Percentiles rank a stretch among this genome's conserved stretches.
Evolutionary conservation across 805 yeast species (phyloP).

Genomic region (Wickerhamomyces bovis): DNA sequence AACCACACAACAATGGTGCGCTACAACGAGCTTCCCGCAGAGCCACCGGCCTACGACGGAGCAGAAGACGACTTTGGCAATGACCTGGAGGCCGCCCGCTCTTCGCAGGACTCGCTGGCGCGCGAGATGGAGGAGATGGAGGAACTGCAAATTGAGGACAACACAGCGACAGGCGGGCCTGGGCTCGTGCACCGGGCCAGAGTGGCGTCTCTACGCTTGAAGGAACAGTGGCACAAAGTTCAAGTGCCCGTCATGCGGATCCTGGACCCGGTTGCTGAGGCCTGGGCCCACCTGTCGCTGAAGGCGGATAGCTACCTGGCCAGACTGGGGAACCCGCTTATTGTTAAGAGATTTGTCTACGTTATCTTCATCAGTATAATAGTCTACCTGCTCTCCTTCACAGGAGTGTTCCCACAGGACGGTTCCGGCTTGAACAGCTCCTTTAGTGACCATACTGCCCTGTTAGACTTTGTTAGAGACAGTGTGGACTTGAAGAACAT

Average conservation of each 20-base stretch:
- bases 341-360: conserved; percentile 71
- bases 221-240: background rate
- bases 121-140: conserved; percentile 26
- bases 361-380: conserved; percentile 57
- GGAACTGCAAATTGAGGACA: conserved; percentile 38
- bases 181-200: conserved; percentile 1
- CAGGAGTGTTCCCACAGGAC: conserved; percentile 47
- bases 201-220: background rate
- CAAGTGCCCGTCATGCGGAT: conserved; percentile 20
- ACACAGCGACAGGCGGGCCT: conserved; percentile 1
- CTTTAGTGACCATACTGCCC: conserved; percentile 52
- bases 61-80: background rate
- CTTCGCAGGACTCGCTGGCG: conserved; percentile 3
- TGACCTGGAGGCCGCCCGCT: background rate
- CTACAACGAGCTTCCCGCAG: conserved; percentile 21
- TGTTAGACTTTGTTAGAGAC: conserved; percentile 43
- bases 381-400: conserved; percentile 50
- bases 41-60: conserved; percentile 26
- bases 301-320: conserved; percentile 53
- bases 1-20: conserved; percentile 4
- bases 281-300: conserved; percentile 27
- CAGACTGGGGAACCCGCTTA: conserved; percentile 78
- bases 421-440: conserved; percentile 41
- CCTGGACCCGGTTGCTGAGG: conserved; percentile 42
- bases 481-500: conserved; percentile 42